A percentile compares a stretch with the other conserved stretches of the same genome.
These are phyloP conservation scores for Podaxis sp. DNA, from an alignment of 768 basidiomycete species.

Conservation along the genomic window DNA sequence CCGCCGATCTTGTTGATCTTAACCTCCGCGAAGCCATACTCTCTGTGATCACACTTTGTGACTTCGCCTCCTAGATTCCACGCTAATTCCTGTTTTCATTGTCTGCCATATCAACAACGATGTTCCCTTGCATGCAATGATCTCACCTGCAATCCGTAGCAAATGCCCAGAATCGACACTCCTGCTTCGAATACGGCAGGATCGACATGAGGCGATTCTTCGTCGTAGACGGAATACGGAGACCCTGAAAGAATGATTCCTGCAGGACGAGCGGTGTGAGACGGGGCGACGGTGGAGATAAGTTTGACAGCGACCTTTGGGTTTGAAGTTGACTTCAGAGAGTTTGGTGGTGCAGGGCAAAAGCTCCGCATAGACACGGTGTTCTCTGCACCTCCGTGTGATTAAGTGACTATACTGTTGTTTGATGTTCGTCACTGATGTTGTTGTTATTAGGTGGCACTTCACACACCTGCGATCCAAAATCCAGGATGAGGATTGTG, in stretches of 20 bases:
- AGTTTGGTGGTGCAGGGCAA: slow-evolving; percentile 95
- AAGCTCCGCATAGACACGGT: slow-evolving; percentile 96
- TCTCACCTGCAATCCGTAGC: slow-evolving; percentile 91
- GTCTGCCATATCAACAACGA: neutral
- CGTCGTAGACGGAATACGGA: slow-evolving; percentile 96
- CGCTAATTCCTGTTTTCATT: slow-evolving; percentile 76
- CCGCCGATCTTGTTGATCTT: slow-evolving; percentile 64
- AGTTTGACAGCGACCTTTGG: slow-evolving; percentile 65
- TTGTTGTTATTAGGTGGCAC: slow-evolving; percentile 9
- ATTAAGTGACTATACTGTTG: slow-evolving; percentile 94
- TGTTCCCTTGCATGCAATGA: neutral
- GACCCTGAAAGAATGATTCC: slow-evolving; percentile 98
- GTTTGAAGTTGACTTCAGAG: slow-evolving; percentile 85
- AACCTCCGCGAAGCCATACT: slow-evolving; percentile 91
- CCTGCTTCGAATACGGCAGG: slow-evolving; percentile 85
- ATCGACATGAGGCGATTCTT: slow-evolving; percentile 91
- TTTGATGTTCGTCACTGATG: slow-evolving; percentile 7
- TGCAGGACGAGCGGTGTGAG: slow-evolving; percentile 18
- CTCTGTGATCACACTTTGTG: slow-evolving; percentile 83
- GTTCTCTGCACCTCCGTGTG: slow-evolving; percentile 94
- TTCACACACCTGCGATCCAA: slow-evolving; percentile 84
- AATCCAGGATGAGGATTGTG: slow-evolving; percentile 94
- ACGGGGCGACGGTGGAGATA: slow-evolving; percentile 4
- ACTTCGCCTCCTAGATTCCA: slow-evolving; percentile 85
- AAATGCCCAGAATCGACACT: slow-evolving; percentile 93